These are phyloP conservation scores for Chlorella ohadii DNA, from an alignment of 139 green algal genomes.

Conservation along the genomic window DNA sequence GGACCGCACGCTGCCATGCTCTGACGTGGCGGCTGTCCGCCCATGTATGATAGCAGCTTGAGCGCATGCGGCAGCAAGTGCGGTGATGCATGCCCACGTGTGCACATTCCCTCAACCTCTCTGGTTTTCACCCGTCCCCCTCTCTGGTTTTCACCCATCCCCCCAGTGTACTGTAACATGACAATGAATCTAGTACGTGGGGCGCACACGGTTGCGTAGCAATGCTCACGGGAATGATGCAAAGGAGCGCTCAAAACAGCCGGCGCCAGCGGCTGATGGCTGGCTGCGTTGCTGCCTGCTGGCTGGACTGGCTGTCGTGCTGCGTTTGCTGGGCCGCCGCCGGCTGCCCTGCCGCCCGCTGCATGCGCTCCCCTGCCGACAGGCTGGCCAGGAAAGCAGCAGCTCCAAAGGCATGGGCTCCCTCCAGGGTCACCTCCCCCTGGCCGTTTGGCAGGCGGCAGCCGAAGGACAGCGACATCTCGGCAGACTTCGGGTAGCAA, in stretches of 20 bases:
- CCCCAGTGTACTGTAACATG: too few species aligned
- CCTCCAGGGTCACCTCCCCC: background rate
- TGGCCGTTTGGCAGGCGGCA: background rate
- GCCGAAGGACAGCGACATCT: background rate
- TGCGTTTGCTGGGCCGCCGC: background rate
- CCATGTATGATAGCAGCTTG: too few species aligned
- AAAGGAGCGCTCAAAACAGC: background rate
- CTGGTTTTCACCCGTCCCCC: too few species aligned
- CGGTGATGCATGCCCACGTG: too few species aligned
- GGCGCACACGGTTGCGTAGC: too few species aligned
- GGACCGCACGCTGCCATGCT: too few species aligned
- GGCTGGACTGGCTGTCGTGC: background rate
- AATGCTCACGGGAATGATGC: too few species aligned
- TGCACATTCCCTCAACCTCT: too few species aligned
- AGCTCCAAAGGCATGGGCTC: background rate
- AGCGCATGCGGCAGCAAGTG: too few species aligned
- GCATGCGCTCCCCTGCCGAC: background rate
- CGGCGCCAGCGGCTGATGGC: background rate
- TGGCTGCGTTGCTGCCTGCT: background rate
- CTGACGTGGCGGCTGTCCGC: too few species aligned
- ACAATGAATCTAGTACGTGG: too few species aligned
- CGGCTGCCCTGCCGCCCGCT: background rate
- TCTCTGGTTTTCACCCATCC: too few species aligned
- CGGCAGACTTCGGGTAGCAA: background rate
- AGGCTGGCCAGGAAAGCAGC: background rate